Percentiles rank a stretch among this genome's conserved stretches.
Conservation (phyloP, 2,329 filamentous ascomycete genomes). For the Bretziella fagacearum region DNA sequence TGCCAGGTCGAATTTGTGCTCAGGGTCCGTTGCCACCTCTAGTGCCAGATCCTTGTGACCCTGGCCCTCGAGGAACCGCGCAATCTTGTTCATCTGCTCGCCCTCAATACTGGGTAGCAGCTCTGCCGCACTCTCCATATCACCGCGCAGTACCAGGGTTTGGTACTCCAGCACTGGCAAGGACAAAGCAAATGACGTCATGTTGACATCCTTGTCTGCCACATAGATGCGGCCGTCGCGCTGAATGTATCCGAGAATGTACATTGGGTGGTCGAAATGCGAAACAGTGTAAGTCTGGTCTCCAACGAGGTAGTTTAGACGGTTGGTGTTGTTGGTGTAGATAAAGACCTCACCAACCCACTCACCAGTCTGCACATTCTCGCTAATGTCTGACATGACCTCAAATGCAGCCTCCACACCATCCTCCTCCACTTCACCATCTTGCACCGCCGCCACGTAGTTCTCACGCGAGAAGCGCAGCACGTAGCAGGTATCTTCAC, state of each 20-base stretch:
- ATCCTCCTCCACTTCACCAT: conserved; percentile 69
- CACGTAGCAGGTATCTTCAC: conserved; percentile 90
- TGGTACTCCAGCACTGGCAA: conserved; percentile 93
- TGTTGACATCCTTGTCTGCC: conserved; percentile 84
- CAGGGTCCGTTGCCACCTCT: conserved; percentile 81
- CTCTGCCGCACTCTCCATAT: conserved; percentile 80
- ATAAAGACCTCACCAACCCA: conserved; percentile 99
- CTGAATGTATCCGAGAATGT: conserved; percentile 86
- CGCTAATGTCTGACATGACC: conserved; percentile 86
- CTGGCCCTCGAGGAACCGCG: conserved; percentile 90
- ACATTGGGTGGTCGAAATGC: conserved; percentile 91
- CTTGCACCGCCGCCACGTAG: conserved; percentile 68
- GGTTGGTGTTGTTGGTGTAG: conserved; percentile 93
- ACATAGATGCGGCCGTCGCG: conserved; percentile 91
- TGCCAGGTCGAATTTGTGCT: conserved; percentile 92
- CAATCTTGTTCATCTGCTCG: conserved; percentile 97
- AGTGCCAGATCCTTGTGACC: conserved; percentile 92
- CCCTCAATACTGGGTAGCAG: conserved; percentile 67
- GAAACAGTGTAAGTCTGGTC: conserved; percentile 97
- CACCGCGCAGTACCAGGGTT: conserved; percentile 80
- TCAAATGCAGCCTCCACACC: conserved; percentile 94
- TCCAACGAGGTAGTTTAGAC: conserved; percentile 91
- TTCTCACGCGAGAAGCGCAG: conserved; percentile 79
- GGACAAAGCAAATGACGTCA: conserved; percentile 80
- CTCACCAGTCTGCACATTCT: conserved; percentile 82